A percentile compares a stretch with the other conserved stretches of the same genome.
These are phyloP conservation scores for Fusarium multiceps DNA, from an alignment of 2,329 filamentous ascomycete species.

Conservation along the genomic window DNA sequence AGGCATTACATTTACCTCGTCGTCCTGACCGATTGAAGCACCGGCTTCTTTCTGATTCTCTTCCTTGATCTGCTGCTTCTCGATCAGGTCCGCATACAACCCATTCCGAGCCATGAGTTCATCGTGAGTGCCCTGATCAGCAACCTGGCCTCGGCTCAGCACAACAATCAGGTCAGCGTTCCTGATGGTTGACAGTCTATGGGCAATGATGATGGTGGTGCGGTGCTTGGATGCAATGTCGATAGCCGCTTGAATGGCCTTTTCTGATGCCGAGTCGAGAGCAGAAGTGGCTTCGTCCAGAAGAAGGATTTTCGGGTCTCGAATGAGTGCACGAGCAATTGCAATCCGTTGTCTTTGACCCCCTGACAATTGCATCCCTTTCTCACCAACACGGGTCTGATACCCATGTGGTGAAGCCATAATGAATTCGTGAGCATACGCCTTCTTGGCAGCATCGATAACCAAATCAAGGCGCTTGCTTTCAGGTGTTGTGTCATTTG, in stretches of 20 bases:
- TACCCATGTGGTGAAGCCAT: conserved; percentile 48
- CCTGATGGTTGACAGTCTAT: conserved; percentile 68
- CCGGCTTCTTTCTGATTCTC: conserved; percentile 34
- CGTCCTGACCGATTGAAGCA: conserved; percentile 15
- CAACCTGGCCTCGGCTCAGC: conserved; percentile 66
- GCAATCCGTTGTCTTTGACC: conserved; percentile 67
- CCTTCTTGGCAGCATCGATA: neutral
- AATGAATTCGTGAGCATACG: conserved; percentile 3
- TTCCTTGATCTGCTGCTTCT: conserved; percentile 47
- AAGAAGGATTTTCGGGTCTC: conserved; percentile 69
- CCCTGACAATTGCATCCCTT: conserved; percentile 66
- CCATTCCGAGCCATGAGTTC: conserved; percentile 62
- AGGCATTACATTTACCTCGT: conserved; percentile 12
- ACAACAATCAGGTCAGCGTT: conserved; percentile 75
- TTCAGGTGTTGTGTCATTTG: neutral
- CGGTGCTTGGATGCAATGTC: conserved; percentile 52
- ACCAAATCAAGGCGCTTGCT: neutral
- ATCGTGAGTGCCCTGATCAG: conserved; percentile 71
- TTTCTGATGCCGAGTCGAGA: conserved; percentile 52
- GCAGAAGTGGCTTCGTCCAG: conserved; percentile 75
- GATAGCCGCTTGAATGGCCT: conserved; percentile 58
- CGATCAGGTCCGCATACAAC: conserved; percentile 40
- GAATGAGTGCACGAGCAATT: conserved; percentile 64
- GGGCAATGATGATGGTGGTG: conserved; percentile 74
- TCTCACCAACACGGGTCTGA: conserved; percentile 61